phyloP scores from a whole-genome alignment of 2,329 filamentous ascomycete genomes.

The Phaeosphaeria sp. region DNA sequence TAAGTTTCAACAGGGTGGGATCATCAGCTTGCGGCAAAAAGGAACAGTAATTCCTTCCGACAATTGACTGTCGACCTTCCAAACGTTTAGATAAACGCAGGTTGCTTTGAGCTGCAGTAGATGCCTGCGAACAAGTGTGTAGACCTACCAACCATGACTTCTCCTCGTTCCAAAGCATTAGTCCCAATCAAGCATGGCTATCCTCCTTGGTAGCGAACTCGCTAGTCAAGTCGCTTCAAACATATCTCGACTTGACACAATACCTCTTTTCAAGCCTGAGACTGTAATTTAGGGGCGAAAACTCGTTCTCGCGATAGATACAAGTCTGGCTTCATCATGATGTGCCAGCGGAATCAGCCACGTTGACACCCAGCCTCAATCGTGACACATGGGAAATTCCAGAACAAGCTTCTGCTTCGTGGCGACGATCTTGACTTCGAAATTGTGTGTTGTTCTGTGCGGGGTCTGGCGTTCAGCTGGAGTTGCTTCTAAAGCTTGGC shows the following conservation, averaged over 20 bases:
- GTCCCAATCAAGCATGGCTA: no score
- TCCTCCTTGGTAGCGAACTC: no score
- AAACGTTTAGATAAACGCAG: no score
- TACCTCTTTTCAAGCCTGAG: background rate
- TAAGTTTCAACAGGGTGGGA: no score
- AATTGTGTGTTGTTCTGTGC: background rate
- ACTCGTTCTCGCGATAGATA: background rate
- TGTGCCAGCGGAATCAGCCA: background rate
- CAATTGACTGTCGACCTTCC: no score
- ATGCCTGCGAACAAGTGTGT: no score
- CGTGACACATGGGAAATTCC: background rate
- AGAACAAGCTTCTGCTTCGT: background rate
- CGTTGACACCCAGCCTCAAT: background rate
- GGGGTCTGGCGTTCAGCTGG: background rate
- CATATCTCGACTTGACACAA: background rate
- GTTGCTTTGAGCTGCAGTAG: no score
- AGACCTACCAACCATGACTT: no score
- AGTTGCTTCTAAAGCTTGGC: background rate
- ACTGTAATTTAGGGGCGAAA: background rate
- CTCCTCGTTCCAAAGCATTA: no score
- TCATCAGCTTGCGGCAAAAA: no score
- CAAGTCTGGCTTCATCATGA: background rate
- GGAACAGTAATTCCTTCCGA: no score
- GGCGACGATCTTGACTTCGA: background rate
- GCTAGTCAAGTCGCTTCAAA: no score